A percentile compares a stretch with the other conserved stretches of the same genome.
phyloP scores from a whole-genome alignment of 2,329 filamentous ascomycete genomes.

The Thermoascus crustaceus region DNA sequence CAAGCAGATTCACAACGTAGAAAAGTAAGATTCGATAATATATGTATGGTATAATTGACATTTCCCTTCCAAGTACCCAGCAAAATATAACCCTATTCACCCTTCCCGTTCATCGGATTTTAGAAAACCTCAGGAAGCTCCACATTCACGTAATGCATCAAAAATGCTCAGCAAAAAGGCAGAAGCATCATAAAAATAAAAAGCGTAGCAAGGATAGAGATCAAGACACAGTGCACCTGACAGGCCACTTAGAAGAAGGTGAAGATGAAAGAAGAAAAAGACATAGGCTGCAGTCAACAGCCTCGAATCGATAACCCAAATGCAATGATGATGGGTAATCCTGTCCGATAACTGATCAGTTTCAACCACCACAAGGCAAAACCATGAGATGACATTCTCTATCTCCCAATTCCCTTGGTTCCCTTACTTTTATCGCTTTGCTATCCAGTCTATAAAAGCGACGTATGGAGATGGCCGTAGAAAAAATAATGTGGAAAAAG shows the following conservation, averaged over 20 bases:
- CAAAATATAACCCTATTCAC: no score
- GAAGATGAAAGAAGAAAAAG: background rate
- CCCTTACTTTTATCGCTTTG: slow-evolving; percentile 10
- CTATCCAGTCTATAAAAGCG: slow-evolving; percentile 14
- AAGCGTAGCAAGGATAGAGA: background rate
- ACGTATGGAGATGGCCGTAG: background rate
- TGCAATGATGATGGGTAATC: background rate
- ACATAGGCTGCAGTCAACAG: background rate
- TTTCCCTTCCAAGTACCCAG: no score
- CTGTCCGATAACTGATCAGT: background rate
- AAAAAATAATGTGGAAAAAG: slow-evolving; percentile 2
- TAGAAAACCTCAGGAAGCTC: slow-evolving; percentile 5
- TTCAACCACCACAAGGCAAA: slow-evolving; percentile 1
- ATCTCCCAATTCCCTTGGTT: slow-evolving; percentile 11
- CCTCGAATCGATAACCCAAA: background rate
- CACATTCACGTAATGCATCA: slow-evolving; percentile 1
- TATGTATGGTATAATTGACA: no score
- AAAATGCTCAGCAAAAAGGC: slow-evolving; percentile 1
- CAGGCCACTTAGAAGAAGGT: no score
- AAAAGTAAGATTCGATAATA: no score
- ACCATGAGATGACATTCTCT: slow-evolving; percentile 11
- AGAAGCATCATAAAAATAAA: background rate
- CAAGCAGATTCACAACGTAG: no score
- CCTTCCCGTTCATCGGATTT: slow-evolving; percentile 2
- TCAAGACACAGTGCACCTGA: background rate